Percentiles rank a stretch among this genome's conserved stretches.
phyloP scores from a whole-genome alignment of 768 basidiomycete genomes.

The Pisolithus marmoratus region DNA sequence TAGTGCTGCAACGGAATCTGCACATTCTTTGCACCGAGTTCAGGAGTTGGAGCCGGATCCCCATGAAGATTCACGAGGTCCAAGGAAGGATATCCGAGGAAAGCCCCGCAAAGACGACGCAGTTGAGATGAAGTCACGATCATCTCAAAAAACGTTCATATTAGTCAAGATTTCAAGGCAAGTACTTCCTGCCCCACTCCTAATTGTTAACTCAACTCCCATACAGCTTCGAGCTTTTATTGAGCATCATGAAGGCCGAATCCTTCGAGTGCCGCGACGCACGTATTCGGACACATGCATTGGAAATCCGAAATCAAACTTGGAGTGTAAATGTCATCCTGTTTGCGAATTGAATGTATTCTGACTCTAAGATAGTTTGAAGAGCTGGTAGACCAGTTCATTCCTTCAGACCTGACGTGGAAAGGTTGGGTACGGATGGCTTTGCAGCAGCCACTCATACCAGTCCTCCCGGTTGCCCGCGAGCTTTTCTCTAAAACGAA shows the following conservation, averaged over 20 bases:
- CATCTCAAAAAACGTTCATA: conserved; percentile 79
- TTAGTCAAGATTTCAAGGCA: conserved; percentile 71
- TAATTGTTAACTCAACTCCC: conserved; percentile 14
- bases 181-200: conserved; percentile 8
- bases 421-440: conserved; percentile 81
- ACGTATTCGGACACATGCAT: conserved; percentile 69
- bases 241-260: conserved; percentile 78
- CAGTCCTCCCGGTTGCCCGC: conserved; percentile 72
- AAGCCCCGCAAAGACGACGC: conserved; percentile 47
- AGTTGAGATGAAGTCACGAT: conserved; percentile 77
- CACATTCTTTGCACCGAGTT: conserved; percentile 6
- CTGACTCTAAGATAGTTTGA: conserved; percentile 49
- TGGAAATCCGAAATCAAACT: conserved; percentile 79
- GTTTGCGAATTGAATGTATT: conserved; percentile 3
- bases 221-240: conserved; percentile 57
- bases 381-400: conserved; percentile 72
- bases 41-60: conserved; percentile 12
- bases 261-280: conserved; percentile 82
- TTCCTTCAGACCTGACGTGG: conserved; percentile 74
- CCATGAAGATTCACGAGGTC: conserved; percentile 17
- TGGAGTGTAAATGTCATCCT: conserved; percentile 56
- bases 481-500: conserved; percentile 77
- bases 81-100: conserved; percentile 11
- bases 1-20: conserved; percentile 35
- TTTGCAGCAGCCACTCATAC: conserved; percentile 72